Percentiles rank a stretch among this genome's conserved stretches.
Evolutionary conservation across 1,139 yeast genomes (phyloP).

Genomic region (Taphrina communis): DNA sequence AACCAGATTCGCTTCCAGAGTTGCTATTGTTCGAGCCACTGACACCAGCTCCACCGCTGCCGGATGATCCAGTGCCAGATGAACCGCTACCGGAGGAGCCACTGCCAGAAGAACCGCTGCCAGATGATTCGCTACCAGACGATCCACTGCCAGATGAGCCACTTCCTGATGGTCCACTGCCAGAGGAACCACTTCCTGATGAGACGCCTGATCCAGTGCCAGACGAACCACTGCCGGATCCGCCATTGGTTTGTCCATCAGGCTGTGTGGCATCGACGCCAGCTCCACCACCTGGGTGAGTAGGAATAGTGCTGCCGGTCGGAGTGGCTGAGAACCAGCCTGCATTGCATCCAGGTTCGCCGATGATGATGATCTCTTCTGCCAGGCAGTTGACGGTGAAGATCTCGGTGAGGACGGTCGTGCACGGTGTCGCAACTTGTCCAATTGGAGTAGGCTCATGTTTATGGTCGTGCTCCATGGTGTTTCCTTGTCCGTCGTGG

Average conservation of each 20-base stretch:
- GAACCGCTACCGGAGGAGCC: not conserved
- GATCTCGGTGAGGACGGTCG: conserved; percentile 25
- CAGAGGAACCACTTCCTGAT: not conserved
- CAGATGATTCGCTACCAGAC: not conserved
- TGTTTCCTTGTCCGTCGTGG: not conserved
- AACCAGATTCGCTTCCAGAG: not conserved
- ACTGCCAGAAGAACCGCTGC: not conserved
- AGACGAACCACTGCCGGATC: not conserved
- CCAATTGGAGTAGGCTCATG: not conserved
- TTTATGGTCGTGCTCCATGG: not conserved
- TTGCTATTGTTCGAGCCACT: not conserved
- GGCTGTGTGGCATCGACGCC: conserved; percentile 1
- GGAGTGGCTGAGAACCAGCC: conserved; percentile 21
- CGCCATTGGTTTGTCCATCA: not conserved
- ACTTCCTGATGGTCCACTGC: not conserved
- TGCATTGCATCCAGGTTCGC: conserved; percentile 19
- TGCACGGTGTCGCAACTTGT: not conserved
- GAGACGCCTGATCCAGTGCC: not conserved
- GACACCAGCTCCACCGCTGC: not conserved
- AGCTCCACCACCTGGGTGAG: conserved; percentile 1
- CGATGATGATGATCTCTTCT: conserved; percentile 10
- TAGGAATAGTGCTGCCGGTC: conserved; percentile 1
- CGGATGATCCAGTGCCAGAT: not conserved
- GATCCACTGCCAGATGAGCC: not conserved
- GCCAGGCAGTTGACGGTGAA: conserved; percentile 26